phyloP scores from a whole-genome alignment of 2,329 filamentous ascomycete species.

The Zopfia rhizophila region DNA sequence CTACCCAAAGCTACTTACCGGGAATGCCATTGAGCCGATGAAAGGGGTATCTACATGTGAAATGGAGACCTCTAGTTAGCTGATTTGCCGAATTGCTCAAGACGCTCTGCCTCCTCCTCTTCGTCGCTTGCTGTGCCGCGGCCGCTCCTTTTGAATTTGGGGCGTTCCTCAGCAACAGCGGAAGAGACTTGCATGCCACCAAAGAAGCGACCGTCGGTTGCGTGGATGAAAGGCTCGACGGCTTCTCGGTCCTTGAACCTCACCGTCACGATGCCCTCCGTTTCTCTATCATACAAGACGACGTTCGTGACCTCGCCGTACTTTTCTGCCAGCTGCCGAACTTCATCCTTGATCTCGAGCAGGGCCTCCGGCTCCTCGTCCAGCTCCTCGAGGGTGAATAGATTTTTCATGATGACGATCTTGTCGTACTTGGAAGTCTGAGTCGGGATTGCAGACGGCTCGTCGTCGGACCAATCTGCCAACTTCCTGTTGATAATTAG shows the following conservation, averaged over 20 bases:
- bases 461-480: constrained; percentile 95
- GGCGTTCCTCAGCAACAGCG: constrained; percentile 39
- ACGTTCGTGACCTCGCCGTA: constrained; percentile 91
- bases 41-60: no score
- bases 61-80: no score
- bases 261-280: constrained; percentile 85
- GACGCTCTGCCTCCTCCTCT: constrained; percentile 34
- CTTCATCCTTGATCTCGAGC: constrained; percentile 93
- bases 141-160: constrained; percentile 42
- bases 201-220: constrained; percentile 33
- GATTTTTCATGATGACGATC: constrained; percentile 86
- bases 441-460: constrained; percentile 69
- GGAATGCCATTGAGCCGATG: no score
- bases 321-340: constrained; percentile 88
- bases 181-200: constrained; percentile 26
- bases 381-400: constrained; percentile 89
- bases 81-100: constrained; percentile 19
- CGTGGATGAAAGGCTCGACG: constrained; percentile 53
- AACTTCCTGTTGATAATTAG: constrained; percentile 70
- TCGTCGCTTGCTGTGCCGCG: constrained; percentile 28
- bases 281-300: constrained; percentile 86
- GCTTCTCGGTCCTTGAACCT: constrained; percentile 78
- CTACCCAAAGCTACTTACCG: no score
- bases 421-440: constrained; percentile 74
- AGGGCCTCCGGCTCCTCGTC: constrained; percentile 85